A percentile compares a stretch with the other conserved stretches of the same genome.
These are phyloP conservation scores for Dipteronia sinensis DNA, from an alignment of 345 rosid species.

Conservation along the genomic window DNA sequence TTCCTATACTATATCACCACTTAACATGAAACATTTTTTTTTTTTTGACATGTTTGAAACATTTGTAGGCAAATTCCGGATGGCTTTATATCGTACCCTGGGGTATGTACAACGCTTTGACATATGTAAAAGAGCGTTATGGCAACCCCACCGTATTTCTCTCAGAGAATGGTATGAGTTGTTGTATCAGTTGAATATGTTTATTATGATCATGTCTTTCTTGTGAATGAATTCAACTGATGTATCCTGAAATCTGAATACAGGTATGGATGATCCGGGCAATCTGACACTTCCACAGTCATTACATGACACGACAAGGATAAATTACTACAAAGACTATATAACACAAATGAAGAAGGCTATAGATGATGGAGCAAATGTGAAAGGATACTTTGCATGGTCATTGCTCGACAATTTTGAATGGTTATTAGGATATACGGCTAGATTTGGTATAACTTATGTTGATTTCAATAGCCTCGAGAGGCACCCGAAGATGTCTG, in stretches of 20 bases:
- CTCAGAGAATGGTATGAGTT: conserved; percentile 51
- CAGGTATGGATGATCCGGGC: conserved; percentile 67
- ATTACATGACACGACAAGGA: conserved; percentile 48
- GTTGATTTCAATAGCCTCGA: conserved; percentile 44
- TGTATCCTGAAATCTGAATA: too few species aligned
- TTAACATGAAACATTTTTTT: not conserved
- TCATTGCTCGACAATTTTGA: conserved; percentile 66
- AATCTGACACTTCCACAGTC: conserved; percentile 35
- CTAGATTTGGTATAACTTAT: conserved; percentile 56
- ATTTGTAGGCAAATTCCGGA: conserved; percentile 51
- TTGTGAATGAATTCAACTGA: too few species aligned
- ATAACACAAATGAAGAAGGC: conserved; percentile 49
- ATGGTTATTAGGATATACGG: conserved; percentile 58
- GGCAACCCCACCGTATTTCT: conserved; percentile 45
- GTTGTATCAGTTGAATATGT: conserved; percentile 1
- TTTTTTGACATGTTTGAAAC: not conserved
- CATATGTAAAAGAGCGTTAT: conserved; percentile 57
- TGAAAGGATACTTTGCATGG: conserved; percentile 65
- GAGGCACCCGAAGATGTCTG: conserved; percentile 65
- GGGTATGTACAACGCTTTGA: conserved; percentile 55
- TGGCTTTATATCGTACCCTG: conserved; percentile 72
- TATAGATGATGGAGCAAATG: conserved; percentile 58
- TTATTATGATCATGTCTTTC: too few species aligned
- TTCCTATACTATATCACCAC: not conserved
- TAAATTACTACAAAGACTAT: conserved; percentile 45